These are phyloP conservation scores for Aureobasidium namibiae DNA, from an alignment of 2,329 filamentous ascomycete genomes.

Conservation along the genomic window DNA sequence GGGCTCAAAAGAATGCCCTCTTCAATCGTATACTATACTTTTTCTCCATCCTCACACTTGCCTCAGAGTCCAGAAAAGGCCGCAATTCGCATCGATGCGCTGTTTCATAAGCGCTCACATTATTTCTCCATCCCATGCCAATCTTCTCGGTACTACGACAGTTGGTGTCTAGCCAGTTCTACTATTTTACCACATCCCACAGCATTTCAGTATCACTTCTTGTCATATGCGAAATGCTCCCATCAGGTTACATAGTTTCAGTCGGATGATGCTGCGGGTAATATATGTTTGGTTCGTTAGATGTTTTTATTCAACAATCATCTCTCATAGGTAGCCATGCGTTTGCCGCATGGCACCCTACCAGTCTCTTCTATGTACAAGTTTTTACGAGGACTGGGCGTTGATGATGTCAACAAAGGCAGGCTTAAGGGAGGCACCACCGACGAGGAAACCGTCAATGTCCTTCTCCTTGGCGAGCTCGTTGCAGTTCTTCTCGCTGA, in stretches of 20 bases:
- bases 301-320: conserved; percentile 3
- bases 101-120: no score
- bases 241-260: no score
- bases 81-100: no score
- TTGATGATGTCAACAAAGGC: conserved; percentile 73
- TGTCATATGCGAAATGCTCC: no score
- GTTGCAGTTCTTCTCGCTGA: conserved; percentile 96
- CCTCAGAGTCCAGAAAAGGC: no score
- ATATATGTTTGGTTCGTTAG: neutral
- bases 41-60: neutral
- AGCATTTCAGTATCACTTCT: no score
- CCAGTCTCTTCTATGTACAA: neutral
- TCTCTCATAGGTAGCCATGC: conserved; percentile 1
- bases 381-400: conserved; percentile 32
- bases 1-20: neutral
- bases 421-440: conserved; percentile 93
- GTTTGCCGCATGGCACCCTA: neutral
- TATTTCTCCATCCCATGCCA: no score
- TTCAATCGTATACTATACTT: conserved; percentile 6
- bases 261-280: neutral
- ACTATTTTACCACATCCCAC: no score
- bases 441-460: conserved; percentile 97
- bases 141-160: no score
- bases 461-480: conserved; percentile 87
- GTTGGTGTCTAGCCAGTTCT: no score